These are phyloP conservation scores for Prinsepia uniflora DNA, from an alignment of 306 rosid species.

Conservation along the genomic window DNA sequence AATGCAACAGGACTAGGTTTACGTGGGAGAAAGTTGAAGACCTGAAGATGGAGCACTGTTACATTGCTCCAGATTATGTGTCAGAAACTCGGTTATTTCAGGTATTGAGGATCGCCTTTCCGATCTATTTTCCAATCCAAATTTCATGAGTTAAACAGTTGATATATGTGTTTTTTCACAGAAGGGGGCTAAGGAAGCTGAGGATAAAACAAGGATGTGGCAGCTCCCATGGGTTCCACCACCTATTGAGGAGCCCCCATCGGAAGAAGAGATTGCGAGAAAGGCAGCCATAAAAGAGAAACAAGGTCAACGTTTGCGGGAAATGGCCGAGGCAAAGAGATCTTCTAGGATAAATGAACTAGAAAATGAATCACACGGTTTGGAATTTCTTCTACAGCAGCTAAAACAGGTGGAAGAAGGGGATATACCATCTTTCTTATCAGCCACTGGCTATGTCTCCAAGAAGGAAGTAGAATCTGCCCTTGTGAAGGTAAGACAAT, in stretches of 20 bases:
- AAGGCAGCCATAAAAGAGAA: slow-evolving; percentile 93
- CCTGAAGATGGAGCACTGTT: slow-evolving; percentile 96
- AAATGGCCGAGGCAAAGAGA: slow-evolving; percentile 98
- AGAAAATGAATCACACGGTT: slow-evolving; percentile 77
- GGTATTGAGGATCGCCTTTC: slow-evolving; percentile 41
- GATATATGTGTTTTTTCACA: slow-evolving; percentile 24
- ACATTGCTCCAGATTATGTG: slow-evolving; percentile 61
- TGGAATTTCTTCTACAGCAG: slow-evolving; percentile 83
- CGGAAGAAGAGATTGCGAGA: slow-evolving; percentile 95
- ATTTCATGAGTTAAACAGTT: slow-evolving; percentile 17
- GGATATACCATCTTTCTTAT: slow-evolving; percentile 59
- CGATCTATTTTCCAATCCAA: slow-evolving; percentile 6
- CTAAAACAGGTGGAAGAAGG: slow-evolving; percentile 71
- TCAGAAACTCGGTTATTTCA: slow-evolving; percentile 77
- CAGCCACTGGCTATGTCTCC: slow-evolving; percentile 80
- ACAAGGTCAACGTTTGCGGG: slow-evolving; percentile 92
- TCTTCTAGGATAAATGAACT: slow-evolving; percentile 85
- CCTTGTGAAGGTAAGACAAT: slow-evolving; percentile 58
- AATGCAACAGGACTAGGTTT: slow-evolving; percentile 67
- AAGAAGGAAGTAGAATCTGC: slow-evolving; percentile 87
- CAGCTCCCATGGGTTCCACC: slow-evolving; percentile 99
- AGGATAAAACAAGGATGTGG: slow-evolving; percentile 85
- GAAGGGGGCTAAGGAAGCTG: slow-evolving; percentile 78
- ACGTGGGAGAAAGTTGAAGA: slow-evolving; percentile 98
- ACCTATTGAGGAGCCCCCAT: slow-evolving; percentile 89